Conservation (phyloP, 352 stramenopile species). For the Pythium rhizo-oryzae region DNA sequence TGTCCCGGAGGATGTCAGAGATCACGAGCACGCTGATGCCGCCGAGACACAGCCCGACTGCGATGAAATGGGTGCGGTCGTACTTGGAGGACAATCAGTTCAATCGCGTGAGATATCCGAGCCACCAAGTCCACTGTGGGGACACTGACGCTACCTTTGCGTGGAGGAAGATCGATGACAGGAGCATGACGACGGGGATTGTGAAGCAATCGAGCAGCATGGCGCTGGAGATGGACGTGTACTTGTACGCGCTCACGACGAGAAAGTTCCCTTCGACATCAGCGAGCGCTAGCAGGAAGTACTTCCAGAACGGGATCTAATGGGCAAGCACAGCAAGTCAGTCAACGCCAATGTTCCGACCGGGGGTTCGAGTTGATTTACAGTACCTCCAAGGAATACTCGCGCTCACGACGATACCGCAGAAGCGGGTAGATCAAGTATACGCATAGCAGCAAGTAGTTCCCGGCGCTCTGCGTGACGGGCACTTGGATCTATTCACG, state of each 20-base stretch:
- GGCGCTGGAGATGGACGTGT: conserved; percentile 95
- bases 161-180: conserved; percentile 89
- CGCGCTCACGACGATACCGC: conserved; percentile 41
- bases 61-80: conserved; percentile 65
- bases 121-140: not conserved
- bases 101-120: not conserved
- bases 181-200: conserved; percentile 94
- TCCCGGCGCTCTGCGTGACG: conserved; percentile 72
- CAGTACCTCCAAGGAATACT: conserved; percentile 59
- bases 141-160: conserved; percentile 40
- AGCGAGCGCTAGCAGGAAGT: conserved; percentile 89
- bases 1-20: conserved; percentile 75
- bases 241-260: conserved; percentile 93
- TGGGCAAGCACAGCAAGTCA: conserved; percentile 11
- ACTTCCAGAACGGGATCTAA: conserved; percentile 84
- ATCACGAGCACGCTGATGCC: conserved; percentile 85
- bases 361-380: no score
- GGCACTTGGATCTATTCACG: conserved; percentile 65
- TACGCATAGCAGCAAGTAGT: conserved; percentile 66
- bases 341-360: not conserved
- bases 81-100: conserved; percentile 43
- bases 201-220: conserved; percentile 97
- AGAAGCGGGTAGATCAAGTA: conserved; percentile 56
- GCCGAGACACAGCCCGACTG: conserved; percentile 81
- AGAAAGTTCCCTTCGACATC: conserved; percentile 97